phyloP scores from a whole-genome alignment of 208 protist genomes.

The Leishmania arabica region DNA sequence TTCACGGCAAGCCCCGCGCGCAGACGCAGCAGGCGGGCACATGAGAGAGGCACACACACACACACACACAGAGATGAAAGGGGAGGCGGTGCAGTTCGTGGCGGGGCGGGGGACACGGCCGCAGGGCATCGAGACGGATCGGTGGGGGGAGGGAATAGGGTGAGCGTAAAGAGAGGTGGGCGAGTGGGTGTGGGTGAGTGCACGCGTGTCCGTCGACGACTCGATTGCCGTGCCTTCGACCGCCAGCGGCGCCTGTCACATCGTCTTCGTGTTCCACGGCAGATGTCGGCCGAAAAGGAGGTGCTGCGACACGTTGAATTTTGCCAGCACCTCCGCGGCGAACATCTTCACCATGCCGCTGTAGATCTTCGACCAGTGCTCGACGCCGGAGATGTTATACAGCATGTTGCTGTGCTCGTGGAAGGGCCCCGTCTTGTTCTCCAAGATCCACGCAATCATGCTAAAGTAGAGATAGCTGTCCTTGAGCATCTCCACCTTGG shows the following conservation, averaged over 20 bases:
- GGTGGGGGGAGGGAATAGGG: background rate
- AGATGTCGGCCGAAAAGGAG: conserved; percentile 92
- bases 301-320: conserved; percentile 97
- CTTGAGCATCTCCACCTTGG: conserved; percentile 33
- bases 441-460: conserved; percentile 80
- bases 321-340: conserved; percentile 92
- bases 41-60: background rate
- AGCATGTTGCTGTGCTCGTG: conserved; percentile 94
- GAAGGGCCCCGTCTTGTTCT: conserved; percentile 91
- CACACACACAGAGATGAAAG: background rate
- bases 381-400: conserved; percentile 90
- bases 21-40: background rate
- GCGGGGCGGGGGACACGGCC: background rate
- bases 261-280: conserved; percentile 58
- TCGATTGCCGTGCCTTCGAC: too few relatives aligned
- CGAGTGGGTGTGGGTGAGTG: too few relatives aligned
- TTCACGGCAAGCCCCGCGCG: background rate
- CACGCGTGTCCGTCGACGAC: background rate
- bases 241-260: conserved; percentile 1
- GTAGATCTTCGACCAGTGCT: conserved; percentile 90
- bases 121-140: background rate
- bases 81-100: too few relatives aligned
- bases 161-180: background rate
- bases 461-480: conserved; percentile 73
- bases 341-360: conserved; percentile 96